Base-by-base conservation (phyloP, 176 grass and related monocot genomes). In the Pontederia crassipes region DNA sequence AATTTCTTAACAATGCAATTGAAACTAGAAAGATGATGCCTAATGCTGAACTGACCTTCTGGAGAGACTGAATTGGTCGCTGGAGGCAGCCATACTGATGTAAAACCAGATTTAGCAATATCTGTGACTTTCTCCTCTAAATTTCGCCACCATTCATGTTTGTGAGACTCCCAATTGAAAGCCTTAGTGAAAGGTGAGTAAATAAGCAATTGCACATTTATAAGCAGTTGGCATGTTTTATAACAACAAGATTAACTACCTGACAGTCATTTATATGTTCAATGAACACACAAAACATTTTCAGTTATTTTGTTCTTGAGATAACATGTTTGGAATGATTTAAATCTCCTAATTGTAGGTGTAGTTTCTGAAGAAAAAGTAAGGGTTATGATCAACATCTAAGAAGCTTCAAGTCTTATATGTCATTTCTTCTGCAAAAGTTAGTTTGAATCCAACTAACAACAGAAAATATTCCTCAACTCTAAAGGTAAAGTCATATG, bases 151-250 rank as follows among this genome's bases (percentile, higher is more conserved):
- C 93, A 89, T n/a, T 77, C 78, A 48, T 71, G 66, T 53, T 98
- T 98, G 72, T 92, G 77, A 29, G 93, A 98, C 56, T 98, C 93
- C 93, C 93, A 98, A 65, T 98, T 91, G 72, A 89, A 98, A 81
- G 86, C 81, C 93, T 89, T 14, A 8, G 0, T 69, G 11, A 76
- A 32, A 71, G 45, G 0, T 71, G 35, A 24, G 28, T 48, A 68
- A 20, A 28, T 45, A 46, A 64, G 57, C 45, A 8, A 24, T 24
- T 14, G 17, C 5, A 10, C 18, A 54, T 14, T 28, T 40, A 40
- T 7, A 40, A 32, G 26, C 1, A 12, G 15, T 61, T 32, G 12
- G 71, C 12, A 40, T 10, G 11, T 55, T 28, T 24, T 45, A 70
- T 47, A 11, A 49, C 28, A 69, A 48, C 12, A 72, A 71, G 40